phyloP scores from a whole-genome alignment of 192 early-diverging fungal genomes.

The Backusella psychrophila region DNA sequence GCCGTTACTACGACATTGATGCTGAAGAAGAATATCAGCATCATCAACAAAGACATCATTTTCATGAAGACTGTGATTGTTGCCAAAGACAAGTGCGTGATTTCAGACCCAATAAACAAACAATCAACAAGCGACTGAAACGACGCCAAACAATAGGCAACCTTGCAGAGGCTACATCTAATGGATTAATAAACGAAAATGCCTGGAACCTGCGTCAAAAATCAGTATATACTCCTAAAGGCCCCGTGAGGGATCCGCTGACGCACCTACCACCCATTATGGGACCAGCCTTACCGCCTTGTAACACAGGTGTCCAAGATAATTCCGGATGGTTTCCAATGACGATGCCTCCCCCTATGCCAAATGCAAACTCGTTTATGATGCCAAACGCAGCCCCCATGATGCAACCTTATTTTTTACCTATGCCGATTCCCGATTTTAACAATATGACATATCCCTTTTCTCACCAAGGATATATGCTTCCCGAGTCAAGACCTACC shows the following conservation, averaged over 20 bases:
- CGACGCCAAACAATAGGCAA: background rate
- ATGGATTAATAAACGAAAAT: background rate
- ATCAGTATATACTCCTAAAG: background rate
- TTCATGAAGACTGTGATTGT: background rate
- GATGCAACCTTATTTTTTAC: constrained; percentile 6
- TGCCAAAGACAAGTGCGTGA: background rate
- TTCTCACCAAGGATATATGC: background rate
- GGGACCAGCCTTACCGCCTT: background rate
- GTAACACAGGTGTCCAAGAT: background rate
- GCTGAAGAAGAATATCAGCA: background rate
- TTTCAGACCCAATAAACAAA: background rate
- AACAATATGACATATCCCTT: background rate
- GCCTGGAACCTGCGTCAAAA: constrained; percentile 2
- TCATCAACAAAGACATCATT: background rate
- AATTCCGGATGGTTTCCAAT: constrained; percentile 2
- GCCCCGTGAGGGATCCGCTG: background rate
- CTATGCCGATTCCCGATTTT: background rate
- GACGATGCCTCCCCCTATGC: background rate
- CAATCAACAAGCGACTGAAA: background rate
- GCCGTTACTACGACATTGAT: background rate
- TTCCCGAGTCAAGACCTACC: background rate
- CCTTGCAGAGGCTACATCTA: background rate
- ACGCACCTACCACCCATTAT: background rate
- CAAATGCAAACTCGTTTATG: constrained; percentile 1
- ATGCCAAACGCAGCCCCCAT: background rate